A percentile compares a stretch with the other conserved stretches of the same genome.
These are phyloP conservation scores for Claviceps spartinae DNA, from an alignment of 2,329 filamentous ascomycete species.

Conservation along the genomic window DNA sequence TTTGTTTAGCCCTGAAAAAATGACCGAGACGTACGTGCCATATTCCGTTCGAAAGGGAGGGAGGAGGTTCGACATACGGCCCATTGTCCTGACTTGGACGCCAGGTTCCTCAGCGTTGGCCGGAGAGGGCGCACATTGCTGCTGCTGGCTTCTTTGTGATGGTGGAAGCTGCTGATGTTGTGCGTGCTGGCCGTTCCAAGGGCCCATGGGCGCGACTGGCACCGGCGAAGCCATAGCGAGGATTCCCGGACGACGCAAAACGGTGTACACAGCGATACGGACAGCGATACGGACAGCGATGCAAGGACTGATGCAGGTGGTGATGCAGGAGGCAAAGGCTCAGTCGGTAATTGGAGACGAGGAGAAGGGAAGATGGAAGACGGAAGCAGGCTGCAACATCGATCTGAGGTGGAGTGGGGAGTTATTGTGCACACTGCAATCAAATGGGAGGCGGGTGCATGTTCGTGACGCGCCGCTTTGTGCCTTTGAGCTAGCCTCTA, in stretches of 20 bases:
- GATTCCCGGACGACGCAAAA: not conserved
- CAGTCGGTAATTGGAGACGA: not conserved
- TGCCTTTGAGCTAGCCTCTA: not conserved
- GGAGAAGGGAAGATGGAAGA: not conserved
- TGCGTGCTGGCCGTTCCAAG: slow-evolving; percentile 4
- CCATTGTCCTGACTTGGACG: slow-evolving; percentile 49
- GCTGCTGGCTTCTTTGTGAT: slow-evolving; percentile 1
- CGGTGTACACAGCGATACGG: not conserved
- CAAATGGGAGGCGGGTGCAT: slow-evolving; percentile 25
- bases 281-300: not conserved
- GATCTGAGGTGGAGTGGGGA: slow-evolving; percentile 1
- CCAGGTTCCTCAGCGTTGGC: slow-evolving; percentile 30
- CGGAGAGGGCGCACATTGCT: slow-evolving; percentile 16
- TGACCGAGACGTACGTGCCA: slow-evolving; percentile 2
- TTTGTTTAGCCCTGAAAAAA: slow-evolving; percentile 10
- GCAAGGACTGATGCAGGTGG: not conserved
- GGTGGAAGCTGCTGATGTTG: slow-evolving; percentile 4
- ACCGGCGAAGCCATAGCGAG: slow-evolving; percentile 27
- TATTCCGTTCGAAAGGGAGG: not conserved
- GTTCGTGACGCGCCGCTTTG: slow-evolving; percentile 20
- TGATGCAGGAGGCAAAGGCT: not conserved
- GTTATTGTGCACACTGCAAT: slow-evolving; percentile 9
- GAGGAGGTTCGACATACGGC: slow-evolving; percentile 45
- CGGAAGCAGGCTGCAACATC: not conserved
- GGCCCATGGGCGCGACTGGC: slow-evolving; percentile 17